These are phyloP conservation scores for Lepidium aucheri DNA, from an alignment of 345 rosid genomes.

Conservation along the genomic window DNA sequence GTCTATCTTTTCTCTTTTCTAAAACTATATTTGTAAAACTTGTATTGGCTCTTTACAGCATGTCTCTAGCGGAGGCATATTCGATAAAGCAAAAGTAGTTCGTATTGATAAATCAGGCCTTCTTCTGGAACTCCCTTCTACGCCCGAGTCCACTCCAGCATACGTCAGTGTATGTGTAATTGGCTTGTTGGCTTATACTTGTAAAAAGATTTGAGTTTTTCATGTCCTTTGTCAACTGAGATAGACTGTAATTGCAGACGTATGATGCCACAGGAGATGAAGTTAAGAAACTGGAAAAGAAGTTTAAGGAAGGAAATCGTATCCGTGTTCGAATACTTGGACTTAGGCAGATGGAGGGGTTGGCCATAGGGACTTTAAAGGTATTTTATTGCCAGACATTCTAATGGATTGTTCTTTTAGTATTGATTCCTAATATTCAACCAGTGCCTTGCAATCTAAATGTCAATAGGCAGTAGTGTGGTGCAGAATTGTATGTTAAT, in stretches of 20 bases:
- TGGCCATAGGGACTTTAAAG: slow-evolving; percentile 85
- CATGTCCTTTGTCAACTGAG: slow-evolving; percentile 13
- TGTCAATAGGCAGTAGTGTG: not conserved
- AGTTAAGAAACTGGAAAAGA: slow-evolving; percentile 65
- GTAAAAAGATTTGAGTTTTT: not conserved
- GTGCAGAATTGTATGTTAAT: not conserved
- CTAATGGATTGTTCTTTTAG: slow-evolving; percentile 1
- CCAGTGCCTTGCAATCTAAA: not conserved
- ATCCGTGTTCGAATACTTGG: slow-evolving; percentile 90
- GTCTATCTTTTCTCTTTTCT: not conserved
- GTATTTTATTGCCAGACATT: slow-evolving; percentile 29
- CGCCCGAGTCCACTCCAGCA: slow-evolving; percentile 57
- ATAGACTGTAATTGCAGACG: slow-evolving; percentile 35
- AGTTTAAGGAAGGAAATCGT: slow-evolving; percentile 60
- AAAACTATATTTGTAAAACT: not conserved
- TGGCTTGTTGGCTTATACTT: not conserved
- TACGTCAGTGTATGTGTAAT: slow-evolving; percentile 65
- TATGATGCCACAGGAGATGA: slow-evolving; percentile 85
- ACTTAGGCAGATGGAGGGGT: slow-evolving; percentile 83
- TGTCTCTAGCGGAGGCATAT: slow-evolving; percentile 63
- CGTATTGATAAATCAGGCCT: slow-evolving; percentile 84
- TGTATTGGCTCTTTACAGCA: slow-evolving; percentile 45
- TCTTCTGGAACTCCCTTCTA: slow-evolving; percentile 78
- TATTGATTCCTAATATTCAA: not conserved
- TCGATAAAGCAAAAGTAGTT: slow-evolving; percentile 72